Conservation (phyloP, 192 early-diverging fungal species). For the Piromyces finnis region DNA sequence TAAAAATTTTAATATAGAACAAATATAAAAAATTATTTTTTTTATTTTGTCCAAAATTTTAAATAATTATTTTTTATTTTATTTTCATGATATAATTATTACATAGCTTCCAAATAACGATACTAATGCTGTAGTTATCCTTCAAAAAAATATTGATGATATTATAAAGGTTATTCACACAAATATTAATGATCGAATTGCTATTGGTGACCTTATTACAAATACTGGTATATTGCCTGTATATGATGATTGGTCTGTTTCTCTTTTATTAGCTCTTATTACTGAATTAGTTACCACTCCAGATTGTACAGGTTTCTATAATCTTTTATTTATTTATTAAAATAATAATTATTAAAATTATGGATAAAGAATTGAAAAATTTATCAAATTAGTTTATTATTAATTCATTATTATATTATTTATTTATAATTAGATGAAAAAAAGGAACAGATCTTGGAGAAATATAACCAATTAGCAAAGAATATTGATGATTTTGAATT, state of each 20-base stretch:
- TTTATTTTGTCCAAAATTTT: too few species aligned
- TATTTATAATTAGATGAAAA: background rate
- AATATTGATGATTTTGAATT: conserved; percentile 4
- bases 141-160: background rate
- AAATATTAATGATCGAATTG: background rate
- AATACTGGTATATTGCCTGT: background rate
- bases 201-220: background rate
- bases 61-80: too few species aligned
- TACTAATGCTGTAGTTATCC: background rate
- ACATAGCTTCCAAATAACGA: background rate
- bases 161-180: background rate
- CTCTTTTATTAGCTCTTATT: background rate
- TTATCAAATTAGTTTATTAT: conserved; percentile 17
- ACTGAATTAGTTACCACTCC: background rate
- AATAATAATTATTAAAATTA: too few species aligned
- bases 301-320: background rate
- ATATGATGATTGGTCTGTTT: background rate
- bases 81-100: too few species aligned
- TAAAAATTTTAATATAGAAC: too few species aligned
- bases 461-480: conserved; percentile 8
- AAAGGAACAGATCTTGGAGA: background rate
- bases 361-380: too few species aligned
- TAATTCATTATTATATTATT: conserved; percentile 21
- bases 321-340: too few species aligned
- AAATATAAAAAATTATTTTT: too few species aligned